These are phyloP conservation scores for Lachnellula subtilissima DNA, from an alignment of 2,329 filamentous ascomycete genomes.

Conservation along the genomic window DNA sequence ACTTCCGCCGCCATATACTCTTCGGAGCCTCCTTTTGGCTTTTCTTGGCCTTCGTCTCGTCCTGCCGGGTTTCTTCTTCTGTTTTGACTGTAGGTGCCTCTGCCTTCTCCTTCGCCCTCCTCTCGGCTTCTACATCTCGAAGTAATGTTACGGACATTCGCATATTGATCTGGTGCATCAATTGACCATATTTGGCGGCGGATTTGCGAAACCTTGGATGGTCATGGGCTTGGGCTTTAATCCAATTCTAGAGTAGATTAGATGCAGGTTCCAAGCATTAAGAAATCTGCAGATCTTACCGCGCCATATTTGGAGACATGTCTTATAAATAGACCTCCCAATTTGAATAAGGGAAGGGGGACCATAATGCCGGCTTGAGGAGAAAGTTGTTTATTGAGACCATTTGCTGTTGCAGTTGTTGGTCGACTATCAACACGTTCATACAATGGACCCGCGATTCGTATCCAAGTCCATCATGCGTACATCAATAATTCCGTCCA, in stretches of 20 bases:
- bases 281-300: conserved; percentile 38
- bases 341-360: conserved; percentile 62
- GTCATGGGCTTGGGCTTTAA: conserved; percentile 62
- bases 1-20: conserved; percentile 59
- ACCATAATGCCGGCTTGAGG: conserved; percentile 45
- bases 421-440: background rate
- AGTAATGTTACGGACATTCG: conserved; percentile 55
- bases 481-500: background rate
- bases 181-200: conserved; percentile 58
- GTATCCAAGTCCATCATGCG: background rate
- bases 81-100: conserved; percentile 62
- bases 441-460: background rate
- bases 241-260: conserved; percentile 49
- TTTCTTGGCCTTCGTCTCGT: conserved; percentile 41
- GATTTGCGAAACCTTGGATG: conserved; percentile 56
- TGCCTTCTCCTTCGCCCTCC: conserved; percentile 55
- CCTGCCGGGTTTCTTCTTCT: conserved; percentile 53
- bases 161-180: conserved; percentile 65
- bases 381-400: background rate
- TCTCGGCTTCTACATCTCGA: conserved; percentile 53
- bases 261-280: background rate
- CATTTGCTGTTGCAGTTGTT: background rate
- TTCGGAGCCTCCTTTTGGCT: conserved; percentile 35
- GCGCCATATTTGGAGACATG: conserved; percentile 67
- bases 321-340: conserved; percentile 58